Evolutionary conservation across 495 filamentous ascomycete species (phyloP), one percentile per base, ranked within the genome.

Genomic region (Recurvomyces mirabilis): DNA sequence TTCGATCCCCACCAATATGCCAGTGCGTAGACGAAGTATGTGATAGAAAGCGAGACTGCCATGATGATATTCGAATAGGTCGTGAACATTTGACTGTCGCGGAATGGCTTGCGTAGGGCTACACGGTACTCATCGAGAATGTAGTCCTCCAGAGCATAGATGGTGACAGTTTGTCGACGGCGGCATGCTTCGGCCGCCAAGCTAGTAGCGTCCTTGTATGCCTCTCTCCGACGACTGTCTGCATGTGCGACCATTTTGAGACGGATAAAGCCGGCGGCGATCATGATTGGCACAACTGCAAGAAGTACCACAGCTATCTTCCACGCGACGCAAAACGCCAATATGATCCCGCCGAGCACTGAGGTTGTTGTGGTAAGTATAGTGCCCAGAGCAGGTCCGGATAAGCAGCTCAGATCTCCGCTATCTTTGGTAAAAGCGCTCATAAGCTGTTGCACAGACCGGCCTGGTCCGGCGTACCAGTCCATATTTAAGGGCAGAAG

Each of bases 131-230:
- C 53, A 7, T 59, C 41, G 1, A 76, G 31, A 5, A 74, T 62
- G 12, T 67, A 52, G 9, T 64, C 51, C 39, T 82, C 78, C 24
- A 74, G 65, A 0, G 68, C 68, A 7, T 78, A 57, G 0, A 72
- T 60, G 0, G 73, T 63, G 1, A 84, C 67, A 0, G 78, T 82
- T 6, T 69, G 68, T 26, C 82, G 76, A 1, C 71, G 68, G 0
- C 51, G 50, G 42, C 74, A 71, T 0, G 77, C 77, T 46, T 82
- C 79, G 0, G 69, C 62, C 5, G 75, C 73, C 11, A 82, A 66
- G 6, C 68, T 60, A 9, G 70, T 72, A 6, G 77, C 70, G 11
- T 65, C 63, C 0, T 64, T 56, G 49, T 74, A 84, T 0, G 75
- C 73, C 3, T 62, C 68, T 9, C 74, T 68, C 38, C 82, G 79